phyloP scores from a whole-genome alignment of 768 basidiomycete species.

The Mycena indigotica region DNA sequence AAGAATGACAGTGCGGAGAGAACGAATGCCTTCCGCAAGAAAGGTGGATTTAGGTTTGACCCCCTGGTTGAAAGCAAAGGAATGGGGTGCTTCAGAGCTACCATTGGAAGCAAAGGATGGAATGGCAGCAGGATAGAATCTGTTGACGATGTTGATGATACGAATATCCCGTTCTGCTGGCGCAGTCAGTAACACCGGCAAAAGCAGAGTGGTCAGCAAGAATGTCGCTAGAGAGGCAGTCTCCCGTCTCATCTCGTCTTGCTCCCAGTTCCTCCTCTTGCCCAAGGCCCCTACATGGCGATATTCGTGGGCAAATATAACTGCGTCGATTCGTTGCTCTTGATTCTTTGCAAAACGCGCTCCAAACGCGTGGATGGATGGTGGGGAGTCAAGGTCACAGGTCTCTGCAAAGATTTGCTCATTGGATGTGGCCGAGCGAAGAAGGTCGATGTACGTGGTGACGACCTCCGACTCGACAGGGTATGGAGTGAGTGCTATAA shows the following conservation, averaged over 20 bases:
- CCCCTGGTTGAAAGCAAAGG: constrained; percentile 28
- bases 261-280: not conserved
- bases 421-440: constrained; percentile 72
- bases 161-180: constrained; percentile 90
- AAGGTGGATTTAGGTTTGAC: constrained; percentile 39
- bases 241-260: constrained; percentile 16
- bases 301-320: constrained; percentile 81
- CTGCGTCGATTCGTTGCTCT: constrained; percentile 72
- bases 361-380: constrained; percentile 71
- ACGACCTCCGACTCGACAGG: constrained; percentile 57
- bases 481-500: constrained; percentile 71
- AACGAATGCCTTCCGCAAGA: constrained; percentile 63
- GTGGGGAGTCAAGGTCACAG: constrained; percentile 69
- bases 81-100: constrained; percentile 20
- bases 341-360: constrained; percentile 64
- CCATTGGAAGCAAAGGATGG: not conserved
- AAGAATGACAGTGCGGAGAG: constrained; percentile 63
- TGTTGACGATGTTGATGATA: constrained; percentile 84
- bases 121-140: constrained; percentile 81
- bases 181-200: constrained; percentile 78
- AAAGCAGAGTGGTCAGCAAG: constrained; percentile 73
- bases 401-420: constrained; percentile 79
- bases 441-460: constrained; percentile 62
- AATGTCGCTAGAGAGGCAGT: constrained; percentile 63
- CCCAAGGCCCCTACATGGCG: constrained; percentile 54